Conservation (phyloP, 2,329 filamentous ascomycete genomes). For the Sporothrix protearum region DNA sequence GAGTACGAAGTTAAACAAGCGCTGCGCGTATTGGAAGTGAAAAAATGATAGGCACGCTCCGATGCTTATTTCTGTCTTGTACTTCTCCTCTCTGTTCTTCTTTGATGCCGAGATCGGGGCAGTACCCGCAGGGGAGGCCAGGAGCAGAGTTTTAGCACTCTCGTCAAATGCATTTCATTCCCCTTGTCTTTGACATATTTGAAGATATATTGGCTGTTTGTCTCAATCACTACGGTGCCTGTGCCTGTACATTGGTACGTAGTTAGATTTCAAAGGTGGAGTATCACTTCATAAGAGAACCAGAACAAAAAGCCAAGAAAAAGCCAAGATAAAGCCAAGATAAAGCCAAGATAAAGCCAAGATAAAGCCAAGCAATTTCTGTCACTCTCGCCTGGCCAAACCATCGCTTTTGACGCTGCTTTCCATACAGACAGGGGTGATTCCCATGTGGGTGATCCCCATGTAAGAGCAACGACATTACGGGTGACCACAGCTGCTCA, state of each 20-base stretch:
- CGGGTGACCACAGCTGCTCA: no score
- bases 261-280: background rate
- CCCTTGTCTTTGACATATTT: background rate
- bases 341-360: background rate
- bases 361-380: background rate
- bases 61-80: background rate
- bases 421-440: background rate
- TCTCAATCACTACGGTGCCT: background rate
- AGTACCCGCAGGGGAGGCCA: background rate
- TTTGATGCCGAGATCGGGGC: constrained; percentile 3
- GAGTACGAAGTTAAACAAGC: background rate
- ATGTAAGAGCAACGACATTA: background rate
- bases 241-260: background rate
- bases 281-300: no score
- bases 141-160: background rate
- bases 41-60: background rate
- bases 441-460: background rate
- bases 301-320: no score
- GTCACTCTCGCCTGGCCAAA: background rate
- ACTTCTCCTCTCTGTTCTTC: background rate
- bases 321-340: no score
- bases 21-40: background rate
- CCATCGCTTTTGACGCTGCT: background rate
- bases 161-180: background rate
- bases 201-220: background rate